These are phyloP conservation scores for Exserohilum rostratum DNA, from an alignment of 2,329 filamentous ascomycete species.

Conservation along the genomic window DNA sequence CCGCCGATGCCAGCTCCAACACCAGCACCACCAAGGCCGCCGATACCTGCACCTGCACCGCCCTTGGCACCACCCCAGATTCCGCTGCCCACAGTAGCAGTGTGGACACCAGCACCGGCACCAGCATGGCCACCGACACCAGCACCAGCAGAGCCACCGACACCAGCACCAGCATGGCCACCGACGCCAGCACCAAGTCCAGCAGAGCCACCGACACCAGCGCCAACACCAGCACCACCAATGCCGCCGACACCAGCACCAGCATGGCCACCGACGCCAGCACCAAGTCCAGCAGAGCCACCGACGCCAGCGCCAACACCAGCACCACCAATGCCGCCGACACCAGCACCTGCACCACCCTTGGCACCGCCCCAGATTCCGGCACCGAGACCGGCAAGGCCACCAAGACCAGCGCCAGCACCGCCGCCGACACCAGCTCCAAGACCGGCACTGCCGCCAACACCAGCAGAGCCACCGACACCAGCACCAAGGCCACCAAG, in stretches of 20 bases:
- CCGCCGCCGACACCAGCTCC: neutral
- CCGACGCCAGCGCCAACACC: neutral
- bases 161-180: neutral
- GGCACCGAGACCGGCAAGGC: neutral
- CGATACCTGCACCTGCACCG: neutral
- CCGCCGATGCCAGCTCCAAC: neutral
- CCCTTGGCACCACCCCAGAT: neutral
- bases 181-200: no score
- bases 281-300: no score
- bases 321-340: neutral
- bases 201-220: neutral
- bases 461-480: neutral
- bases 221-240: neutral
- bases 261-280: neutral
- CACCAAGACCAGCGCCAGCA: neutral
- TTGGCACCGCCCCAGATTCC: neutral
- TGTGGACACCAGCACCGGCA: neutral
- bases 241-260: neutral
- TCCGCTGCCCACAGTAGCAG: neutral
- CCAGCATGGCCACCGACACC: neutral
- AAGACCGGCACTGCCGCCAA: neutral
- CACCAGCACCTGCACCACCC: neutral
- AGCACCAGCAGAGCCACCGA: no score
- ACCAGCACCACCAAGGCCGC: neutral
- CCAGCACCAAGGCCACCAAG: neutral